Evolutionary conservation across 768 basidiomycete genomes (phyloP), one percentile per base, ranked within the genome.

Genomic region (Boletus sp.): DNA sequence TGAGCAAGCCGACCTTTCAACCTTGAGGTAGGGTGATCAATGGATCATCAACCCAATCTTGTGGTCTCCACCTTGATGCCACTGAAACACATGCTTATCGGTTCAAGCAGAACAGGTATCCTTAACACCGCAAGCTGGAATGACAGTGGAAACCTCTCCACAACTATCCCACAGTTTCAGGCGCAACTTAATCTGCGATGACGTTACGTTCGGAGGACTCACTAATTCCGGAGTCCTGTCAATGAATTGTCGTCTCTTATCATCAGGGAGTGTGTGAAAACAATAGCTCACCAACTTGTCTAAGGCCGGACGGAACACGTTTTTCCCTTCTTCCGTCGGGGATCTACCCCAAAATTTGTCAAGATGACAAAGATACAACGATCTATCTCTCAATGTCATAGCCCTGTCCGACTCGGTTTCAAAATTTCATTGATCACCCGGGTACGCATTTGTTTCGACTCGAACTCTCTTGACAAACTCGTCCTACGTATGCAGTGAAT

Each of bases 81-180:
- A 29, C 40, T 61, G 58, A 59, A 60, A 59, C 46, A 33, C 56
- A 32, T 39, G 8, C 12, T 40, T 33, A 30, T 44, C 32, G 32
- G 24, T 35, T 20, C 58, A 29, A 30, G 47, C 37, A 35, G 33
- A 47, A 29, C 17, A 37, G 9, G 41, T 24, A 35, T 45, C 52
- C 30, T 54, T 55, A 49, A 39, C 47, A 61, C 59, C 59, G 50
- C 40, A 12, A 10, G 40, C 28, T 24, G 20, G 18, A 32, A 30
- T 20, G 4, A 35, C 53, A 18, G 33, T 11, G 33, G 11, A 35
- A 35, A 35, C 33, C 11, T 24, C 24, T 3, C 24, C 2, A 24
- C 3, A 24, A 14, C 5, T 49, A 48, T 59, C 57, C 50, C 58
- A 48, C 57, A 48, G 29, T 48, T 32, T 50, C 42, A 59, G 56